phyloP scores from a whole-genome alignment of 2,329 filamentous ascomycete species.

The Ceratocystis huliohia region DNA sequence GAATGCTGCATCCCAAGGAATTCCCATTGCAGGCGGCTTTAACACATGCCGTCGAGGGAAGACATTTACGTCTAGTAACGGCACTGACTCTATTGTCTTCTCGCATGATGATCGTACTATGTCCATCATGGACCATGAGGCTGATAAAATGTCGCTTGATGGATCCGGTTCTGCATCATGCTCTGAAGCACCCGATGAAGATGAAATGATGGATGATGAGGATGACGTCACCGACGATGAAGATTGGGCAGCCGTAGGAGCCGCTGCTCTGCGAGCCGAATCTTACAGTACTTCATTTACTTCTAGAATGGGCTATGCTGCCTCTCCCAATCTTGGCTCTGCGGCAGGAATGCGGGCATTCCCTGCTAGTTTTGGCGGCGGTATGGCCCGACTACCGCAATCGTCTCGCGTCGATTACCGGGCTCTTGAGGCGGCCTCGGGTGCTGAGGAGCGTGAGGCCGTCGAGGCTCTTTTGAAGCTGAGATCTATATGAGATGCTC shows the following conservation, averaged over 20 bases:
- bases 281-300: conserved; percentile 46
- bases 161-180: conserved; percentile 59
- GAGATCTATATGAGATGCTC: conserved; percentile 53
- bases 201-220: conserved; percentile 59
- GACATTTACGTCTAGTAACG: conserved; percentile 47
- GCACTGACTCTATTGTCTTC: conserved; percentile 56
- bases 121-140: conserved; percentile 68
- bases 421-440: conserved; percentile 38
- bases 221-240: conserved; percentile 88
- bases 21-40: conserved; percentile 41
- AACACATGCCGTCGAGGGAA: conserved; percentile 31
- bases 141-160: conserved; percentile 87
- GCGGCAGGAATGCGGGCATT: conserved; percentile 36
- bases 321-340: conserved; percentile 38
- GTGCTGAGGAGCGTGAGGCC: conserved; percentile 67
- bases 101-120: conserved; percentile 56
- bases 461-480: conserved; percentile 70
- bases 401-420: conserved; percentile 27
- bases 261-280: conserved; percentile 62
- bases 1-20: conserved; percentile 31
- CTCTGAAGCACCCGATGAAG: conserved; percentile 57
- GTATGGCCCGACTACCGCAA: conserved; percentile 43
- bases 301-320: conserved; percentile 28
- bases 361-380: conserved; percentile 32
- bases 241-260: conserved; percentile 84